Evolutionary conservation across 805 yeast genomes (phyloP), one percentile per base, ranked within the genome.

Genomic region (Candida germanica): DNA sequence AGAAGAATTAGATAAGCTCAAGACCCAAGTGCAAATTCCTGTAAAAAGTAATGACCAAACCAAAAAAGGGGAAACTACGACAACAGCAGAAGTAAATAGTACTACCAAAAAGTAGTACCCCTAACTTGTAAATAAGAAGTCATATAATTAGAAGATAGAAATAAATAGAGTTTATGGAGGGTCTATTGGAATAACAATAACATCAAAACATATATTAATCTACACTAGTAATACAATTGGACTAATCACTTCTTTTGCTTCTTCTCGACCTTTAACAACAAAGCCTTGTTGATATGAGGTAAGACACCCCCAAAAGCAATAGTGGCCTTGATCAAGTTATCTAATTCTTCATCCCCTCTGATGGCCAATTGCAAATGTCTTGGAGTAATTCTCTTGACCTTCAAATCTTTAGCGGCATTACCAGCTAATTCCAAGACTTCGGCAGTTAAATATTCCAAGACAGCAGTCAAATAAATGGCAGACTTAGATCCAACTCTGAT

Each of bases 261-360:
- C 67, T 78, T 77, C 59, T 82, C 89, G 35, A 80, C 87, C 69
- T 85, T 83, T 56, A 85, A 76, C 50, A 84, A 69, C 54, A 84
- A 71, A 39, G 87, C 87, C 62, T 83, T 81, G 69, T 87, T 86
- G 58, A 87, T 86, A 61, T 87, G 95, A 38, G 98, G 98, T 62
- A 91, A 73, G 37, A 91, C 98, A 81, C 98, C 98, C 74, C 98
- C 98, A 52, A 83, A 87, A 26, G 97, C 96, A 60, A 91, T 91
- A 41, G 97, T 91, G 40, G 96, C 95, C 67, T 87, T 83, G 58
- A 91, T 84, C 58, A 91, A 77, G 47, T 87, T 82, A 71, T 89
- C 96, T 64, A 91, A 80, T 69, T 91, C 98, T 66, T 91, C 98
- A 66, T 91, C 98, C 60, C 96, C 96, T 73, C 98, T 87, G 58